phyloP scores from a whole-genome alignment of 2,329 filamentous ascomycete species.

The Aphanoascus verrucosus region DNA sequence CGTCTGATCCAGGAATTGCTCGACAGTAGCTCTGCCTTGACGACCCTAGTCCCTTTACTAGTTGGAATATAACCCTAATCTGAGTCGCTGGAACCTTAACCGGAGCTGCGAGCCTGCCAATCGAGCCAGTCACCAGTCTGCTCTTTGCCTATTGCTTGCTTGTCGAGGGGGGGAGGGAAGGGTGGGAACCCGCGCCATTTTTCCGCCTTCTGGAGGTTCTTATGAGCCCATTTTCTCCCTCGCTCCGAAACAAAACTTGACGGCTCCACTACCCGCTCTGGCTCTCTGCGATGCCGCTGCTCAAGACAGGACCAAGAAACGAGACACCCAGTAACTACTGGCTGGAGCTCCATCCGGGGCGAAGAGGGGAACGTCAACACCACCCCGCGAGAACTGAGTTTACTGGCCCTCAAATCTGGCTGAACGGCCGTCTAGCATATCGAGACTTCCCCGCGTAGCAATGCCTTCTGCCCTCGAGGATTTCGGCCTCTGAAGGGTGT shows the following conservation, averaged over 20 bases:
- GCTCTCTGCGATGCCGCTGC: not conserved
- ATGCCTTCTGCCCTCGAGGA: too few relatives aligned
- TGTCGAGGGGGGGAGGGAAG: not conserved
- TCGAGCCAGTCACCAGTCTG: constrained; percentile 6
- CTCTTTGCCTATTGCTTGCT: not conserved
- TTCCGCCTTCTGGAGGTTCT: not conserved
- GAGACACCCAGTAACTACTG: too few relatives aligned
- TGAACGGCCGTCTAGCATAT: too few relatives aligned
- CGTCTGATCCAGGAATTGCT: not conserved
- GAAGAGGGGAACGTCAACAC: not conserved
- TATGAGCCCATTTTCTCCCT: not conserved
- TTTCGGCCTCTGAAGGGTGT: not conserved
- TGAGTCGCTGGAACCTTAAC: constrained; percentile 4
- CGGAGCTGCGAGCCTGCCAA: not conserved
- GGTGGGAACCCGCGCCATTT: not conserved
- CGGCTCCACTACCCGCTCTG: constrained; percentile 8
- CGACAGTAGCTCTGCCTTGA: not conserved
- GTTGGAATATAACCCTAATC: constrained; percentile 3
- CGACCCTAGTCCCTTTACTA: constrained; percentile 2
- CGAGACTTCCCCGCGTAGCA: too few relatives aligned
- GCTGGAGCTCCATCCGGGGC: not conserved
- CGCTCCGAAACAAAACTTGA: not conserved
- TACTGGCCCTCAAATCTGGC: not conserved
- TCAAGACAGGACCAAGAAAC: not conserved
- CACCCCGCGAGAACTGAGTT: not conserved